Percentiles rank a stretch among this genome's conserved stretches.
phyloP scores from a whole-genome alignment of 2,329 filamentous ascomycete species.

The Lachnellula willkommii region DNA sequence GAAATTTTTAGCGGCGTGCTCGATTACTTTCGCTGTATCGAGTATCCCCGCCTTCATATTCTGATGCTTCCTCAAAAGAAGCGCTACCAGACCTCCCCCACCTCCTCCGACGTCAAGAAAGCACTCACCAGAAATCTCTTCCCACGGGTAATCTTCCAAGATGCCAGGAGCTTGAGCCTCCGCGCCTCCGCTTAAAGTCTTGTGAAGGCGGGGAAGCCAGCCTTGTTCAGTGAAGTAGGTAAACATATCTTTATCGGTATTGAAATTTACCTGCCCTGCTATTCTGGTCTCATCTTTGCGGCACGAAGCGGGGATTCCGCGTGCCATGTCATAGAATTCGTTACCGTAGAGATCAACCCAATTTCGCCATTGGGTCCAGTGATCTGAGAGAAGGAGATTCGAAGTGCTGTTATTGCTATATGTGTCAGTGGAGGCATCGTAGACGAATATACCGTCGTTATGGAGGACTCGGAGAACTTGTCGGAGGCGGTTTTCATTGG shows the following conservation, averaged over 20 bases:
- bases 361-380: conserved; percentile 42
- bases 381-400: conserved; percentile 30
- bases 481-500: too few relatives aligned
- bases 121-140: conserved; percentile 30
- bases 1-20: conserved; percentile 22
- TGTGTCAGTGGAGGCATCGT: conserved; percentile 22
- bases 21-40: conserved; percentile 34
- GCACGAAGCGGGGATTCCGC: conserved; percentile 34
- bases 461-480: conserved; percentile 26
- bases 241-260: conserved; percentile 39
- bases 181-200: conserved; percentile 36
- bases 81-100: conserved; percentile 34
- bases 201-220: conserved; percentile 33
- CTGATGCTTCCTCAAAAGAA: conserved; percentile 30
- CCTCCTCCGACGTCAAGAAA: conserved; percentile 40
- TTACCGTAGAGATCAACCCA: conserved; percentile 42
- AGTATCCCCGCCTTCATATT: conserved; percentile 34
- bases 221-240: conserved; percentile 34
- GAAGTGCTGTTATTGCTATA: conserved; percentile 36
- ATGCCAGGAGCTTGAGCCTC: conserved; percentile 37
- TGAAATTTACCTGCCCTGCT: conserved; percentile 37
- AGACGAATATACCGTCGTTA: conserved; percentile 36
- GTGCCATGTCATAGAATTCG: conserved; percentile 40
- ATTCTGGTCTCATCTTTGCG: conserved; percentile 20
- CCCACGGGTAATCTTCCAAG: conserved; percentile 39